Base-by-base conservation (phyloP, 768 basidiomycete species). In the Psilocybe subaeruginosa region DNA sequence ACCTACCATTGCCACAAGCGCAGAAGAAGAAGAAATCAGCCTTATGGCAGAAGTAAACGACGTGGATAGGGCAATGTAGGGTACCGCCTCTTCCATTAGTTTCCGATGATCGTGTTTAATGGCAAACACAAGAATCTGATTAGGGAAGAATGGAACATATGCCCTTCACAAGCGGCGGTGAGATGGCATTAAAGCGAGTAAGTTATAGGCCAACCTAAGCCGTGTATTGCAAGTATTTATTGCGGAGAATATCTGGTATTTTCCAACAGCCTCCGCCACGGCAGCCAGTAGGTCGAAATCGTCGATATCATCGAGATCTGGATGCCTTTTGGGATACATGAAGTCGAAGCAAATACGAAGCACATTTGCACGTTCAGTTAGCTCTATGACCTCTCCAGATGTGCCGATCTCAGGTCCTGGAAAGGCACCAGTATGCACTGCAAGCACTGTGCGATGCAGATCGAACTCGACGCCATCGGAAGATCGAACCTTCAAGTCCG, bases 301-400 rank as follows among this genome's bases (percentile, higher is more conserved):
- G 14, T 66, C 16, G 41, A 41, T 50, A 5, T 58, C 45, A 7
- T 68, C 54, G 31, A 74, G 54, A 8, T 64, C 59, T 0, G 72
- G 72, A 33, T 69, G 67, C 23, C 66, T 67, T 23, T 58, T 61
- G 2, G 72, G 73, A 23, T 72, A 71, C 1, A 71, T 64, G 51
- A 65, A 75, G 35, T 68, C 68, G 54, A 74, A 74, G 2, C 73
- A 65, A 2, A 71, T 60, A n/a, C 67, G 69, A 6, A 75, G 68
- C 2, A 67, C 69, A 6, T 49, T 16, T 1, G 70, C 60, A 1
- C 52, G 31, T 59, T 76, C 74, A 0, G 69, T 59, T 3, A 76
- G 68, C 0, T 60, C 33, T 3, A 70, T 61, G 1, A 68, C 30
- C 30, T 74, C 70, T 27, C 56, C 69, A 7, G 19, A 9, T 1